These are phyloP conservation scores for Coemansia sp. DNA, from an alignment of 192 early-diverging fungal species.

Conservation along the genomic window DNA sequence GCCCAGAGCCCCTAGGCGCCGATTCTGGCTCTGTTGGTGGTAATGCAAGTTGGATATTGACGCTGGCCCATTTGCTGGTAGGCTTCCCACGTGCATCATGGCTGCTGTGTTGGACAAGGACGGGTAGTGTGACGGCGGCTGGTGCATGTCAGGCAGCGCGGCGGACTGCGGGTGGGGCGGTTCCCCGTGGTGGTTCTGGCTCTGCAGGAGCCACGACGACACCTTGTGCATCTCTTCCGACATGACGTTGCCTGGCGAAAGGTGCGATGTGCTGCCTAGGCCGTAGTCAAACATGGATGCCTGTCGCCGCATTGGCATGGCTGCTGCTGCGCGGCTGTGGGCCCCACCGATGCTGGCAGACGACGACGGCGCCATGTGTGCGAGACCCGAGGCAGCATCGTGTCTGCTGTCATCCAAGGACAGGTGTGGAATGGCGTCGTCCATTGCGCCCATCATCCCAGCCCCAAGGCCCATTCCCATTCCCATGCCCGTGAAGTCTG, in stretches of 20 bases:
- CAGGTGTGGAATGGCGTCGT: conserved; percentile 51
- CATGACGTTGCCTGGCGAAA: conserved; percentile 50
- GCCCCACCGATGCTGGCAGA: neutral
- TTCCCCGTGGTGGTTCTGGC: conserved; percentile 28
- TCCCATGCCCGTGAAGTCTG: conserved; percentile 41
- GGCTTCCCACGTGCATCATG: neutral
- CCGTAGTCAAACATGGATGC: conserved; percentile 42
- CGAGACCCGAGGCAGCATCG: conserved; percentile 17
- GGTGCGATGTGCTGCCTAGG: conserved; percentile 37
- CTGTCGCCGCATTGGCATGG: conserved; percentile 26
- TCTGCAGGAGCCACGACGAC: conserved; percentile 51
- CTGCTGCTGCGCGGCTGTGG: conserved; percentile 1
- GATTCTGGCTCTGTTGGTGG: neutral
- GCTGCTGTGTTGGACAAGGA: neutral
- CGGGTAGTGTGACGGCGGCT: conserved; percentile 5
- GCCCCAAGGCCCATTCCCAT: conserved; percentile 52
- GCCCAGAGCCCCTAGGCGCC: neutral
- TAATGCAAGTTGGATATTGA: conserved; percentile 1
- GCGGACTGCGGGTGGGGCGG: neutral
- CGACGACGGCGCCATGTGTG: conserved; percentile 14
- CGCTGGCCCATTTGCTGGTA: neutral
- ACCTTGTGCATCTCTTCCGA: conserved; percentile 49
- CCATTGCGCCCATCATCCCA: conserved; percentile 50
- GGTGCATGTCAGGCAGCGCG: conserved; percentile 2
- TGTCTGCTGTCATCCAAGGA: conserved; percentile 33